Percentiles rank a stretch among this genome's conserved stretches.
Evolutionary conservation across 2,329 filamentous ascomycete species (phyloP).

Genomic region (Alternaria metachromatica): DNA sequence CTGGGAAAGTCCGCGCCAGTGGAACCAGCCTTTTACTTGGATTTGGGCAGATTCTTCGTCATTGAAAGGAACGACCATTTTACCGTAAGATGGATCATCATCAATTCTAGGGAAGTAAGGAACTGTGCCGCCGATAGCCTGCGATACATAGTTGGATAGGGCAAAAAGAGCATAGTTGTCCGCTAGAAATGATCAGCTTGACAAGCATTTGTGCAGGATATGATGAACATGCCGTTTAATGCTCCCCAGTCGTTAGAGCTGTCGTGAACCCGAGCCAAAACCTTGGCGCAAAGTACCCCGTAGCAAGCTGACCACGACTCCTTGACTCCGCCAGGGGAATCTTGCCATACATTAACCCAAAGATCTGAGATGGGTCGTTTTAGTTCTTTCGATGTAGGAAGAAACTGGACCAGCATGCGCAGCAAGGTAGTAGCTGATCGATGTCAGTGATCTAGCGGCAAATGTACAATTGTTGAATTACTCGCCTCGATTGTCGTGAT

Average conservation of each 20-base stretch:
- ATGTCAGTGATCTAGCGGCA: too few species aligned
- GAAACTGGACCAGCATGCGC: neutral
- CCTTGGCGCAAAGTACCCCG: neutral
- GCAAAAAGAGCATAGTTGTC: neutral
- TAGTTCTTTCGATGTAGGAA: neutral
- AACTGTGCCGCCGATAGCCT: neutral
- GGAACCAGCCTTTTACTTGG: too few species aligned
- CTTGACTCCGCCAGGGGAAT: too few species aligned
- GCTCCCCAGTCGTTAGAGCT: neutral
- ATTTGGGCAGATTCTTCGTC: too few species aligned
- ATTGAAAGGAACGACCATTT: too few species aligned
- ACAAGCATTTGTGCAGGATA: too few species aligned
- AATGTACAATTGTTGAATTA: too few species aligned
- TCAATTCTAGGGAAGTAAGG: too few species aligned
- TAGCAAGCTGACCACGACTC: neutral
- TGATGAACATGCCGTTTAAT: neutral
- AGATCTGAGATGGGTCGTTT: neutral
- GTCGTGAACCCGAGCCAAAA: neutral
- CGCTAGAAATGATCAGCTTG: neutral
- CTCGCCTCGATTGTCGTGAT: neutral
- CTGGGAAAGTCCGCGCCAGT: too few species aligned
- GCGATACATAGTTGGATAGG: neutral
- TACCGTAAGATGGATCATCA: too few species aligned
- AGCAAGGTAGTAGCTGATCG: neutral
- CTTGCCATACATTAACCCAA: neutral